phyloP scores from a whole-genome alignment of 1,284 basidiomycete genomes.

The Cystobasidiaceae sp. region DNA sequence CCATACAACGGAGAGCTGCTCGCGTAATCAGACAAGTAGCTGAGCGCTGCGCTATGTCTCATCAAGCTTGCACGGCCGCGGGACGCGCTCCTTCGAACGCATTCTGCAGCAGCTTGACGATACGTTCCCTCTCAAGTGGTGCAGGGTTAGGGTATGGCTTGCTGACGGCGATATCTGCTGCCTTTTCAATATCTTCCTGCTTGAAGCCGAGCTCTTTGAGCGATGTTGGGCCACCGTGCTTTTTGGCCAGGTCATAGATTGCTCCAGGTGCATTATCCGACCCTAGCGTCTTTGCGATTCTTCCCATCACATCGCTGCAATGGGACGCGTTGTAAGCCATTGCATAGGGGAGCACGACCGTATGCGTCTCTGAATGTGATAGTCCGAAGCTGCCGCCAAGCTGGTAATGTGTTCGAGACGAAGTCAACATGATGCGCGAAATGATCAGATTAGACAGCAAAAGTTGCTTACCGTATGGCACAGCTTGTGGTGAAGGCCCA shows the following conservation, averaged over 20 bases:
- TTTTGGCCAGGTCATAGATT: conserved; percentile 49
- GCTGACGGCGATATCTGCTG: conserved; percentile 50
- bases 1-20: not conserved
- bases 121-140: conserved; percentile 48
- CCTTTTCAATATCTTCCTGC: conserved; percentile 50
- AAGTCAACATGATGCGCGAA: too few relatives aligned
- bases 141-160: conserved; percentile 52
- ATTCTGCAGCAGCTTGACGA: conserved; percentile 42
- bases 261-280: conserved; percentile 47
- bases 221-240: conserved; percentile 48
- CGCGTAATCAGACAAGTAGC: not conserved
- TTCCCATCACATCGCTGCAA: conserved; percentile 47
- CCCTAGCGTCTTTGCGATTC: conserved; percentile 47
- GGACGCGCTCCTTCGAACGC: not conserved
- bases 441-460: not conserved
- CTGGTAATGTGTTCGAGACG: too few relatives aligned
- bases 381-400: conserved; percentile 50
- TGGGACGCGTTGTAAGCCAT: conserved; percentile 51
- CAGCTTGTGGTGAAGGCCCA: conserved; percentile 53
- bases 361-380: conserved; percentile 53
- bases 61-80: not conserved
- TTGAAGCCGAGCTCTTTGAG: conserved; percentile 51
- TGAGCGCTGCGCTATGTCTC: too few relatives aligned
- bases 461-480: conserved; percentile 48
- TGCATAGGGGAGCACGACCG: conserved; percentile 52